Evolutionary conservation across 2,329 filamentous ascomycete species (phyloP), one percentile per base, ranked within the genome.

Genomic region (Endoconidiophora laricicola): DNA sequence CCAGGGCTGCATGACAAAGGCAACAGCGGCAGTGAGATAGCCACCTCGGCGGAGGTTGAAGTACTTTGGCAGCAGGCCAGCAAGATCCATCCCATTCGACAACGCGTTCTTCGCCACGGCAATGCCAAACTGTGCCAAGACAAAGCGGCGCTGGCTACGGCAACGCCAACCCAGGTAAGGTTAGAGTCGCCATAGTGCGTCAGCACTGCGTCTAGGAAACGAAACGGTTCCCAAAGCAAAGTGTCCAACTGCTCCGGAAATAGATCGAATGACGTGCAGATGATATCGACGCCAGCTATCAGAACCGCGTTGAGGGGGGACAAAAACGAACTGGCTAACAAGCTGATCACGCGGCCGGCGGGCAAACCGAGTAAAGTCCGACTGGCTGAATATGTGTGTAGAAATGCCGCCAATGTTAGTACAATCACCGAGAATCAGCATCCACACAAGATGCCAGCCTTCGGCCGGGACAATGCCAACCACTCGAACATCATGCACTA

Each of bases 121-220:
- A 46, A 53, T 52, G 42, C 54, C 54, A 22, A 55, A 63, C 60
- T 52, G 61, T 18, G 69, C 64, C 57, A 72, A 71, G 56, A 73
- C 72, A 48, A 72, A 66, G 55, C 57, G 0, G 58, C 38, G 9
- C 55, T 51, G 6, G 57, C 54, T 46, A 60, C 58, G 49, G 60
- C 60, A 12, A 59, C 58, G 2, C 57, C 60, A 1, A 58, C 56
- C 1, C 60, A 59, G 9, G 56, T 23, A 2, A 18, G 14, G 3
- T 55, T 50, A 6, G 54, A 55, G 47, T 58, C 60, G 24, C 58
- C 45, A 36, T 60, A 57, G 47, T 57, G 55, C 54, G 57, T 56
- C 68, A 68, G 52, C 69, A 62, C 20, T 66, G 68, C 16, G 61
- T 65, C 58, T 69, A 72, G 14, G 69, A 64, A 23, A 68, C 69